Base-by-base conservation (phyloP, 1,284 basidiomycete species). In the Moesziomyces parantarcticus region DNA sequence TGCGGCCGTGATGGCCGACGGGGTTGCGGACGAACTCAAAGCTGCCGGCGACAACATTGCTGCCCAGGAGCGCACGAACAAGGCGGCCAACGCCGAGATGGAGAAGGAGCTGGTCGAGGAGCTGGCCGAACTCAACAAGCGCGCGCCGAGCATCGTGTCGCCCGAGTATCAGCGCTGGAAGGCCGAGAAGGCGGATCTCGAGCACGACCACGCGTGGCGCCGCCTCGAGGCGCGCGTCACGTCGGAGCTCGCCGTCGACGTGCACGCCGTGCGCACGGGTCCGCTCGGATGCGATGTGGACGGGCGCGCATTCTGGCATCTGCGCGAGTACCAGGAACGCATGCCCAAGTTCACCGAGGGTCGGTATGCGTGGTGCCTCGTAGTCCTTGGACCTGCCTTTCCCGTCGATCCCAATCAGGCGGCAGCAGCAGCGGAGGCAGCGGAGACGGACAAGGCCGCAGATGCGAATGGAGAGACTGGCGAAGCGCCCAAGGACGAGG, bases 291-390 rank as follows among this genome's bases (percentile, higher is more conserved):
- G 25, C 23, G 76, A 78, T 46, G 63, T 52, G 8, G 76, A 78
- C 43, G 76, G 76, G 6, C 58, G 72, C 23, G 75, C 68, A 50
- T 78, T 75, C 32, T 78, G 76, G 76, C 75, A 78, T 32, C 46
- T 78, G 45, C 54, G 75, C 22, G 76, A 78, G 50, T 78, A 61
- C 54, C 64, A 69, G 44, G 76, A 78, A 49, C 51, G 56, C 21
- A 76, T 78, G 70, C 76, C 76, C 25, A 62, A 56, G 25, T 51
- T 53, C 44, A 76, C 76, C 9, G 51, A 64, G 20, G 75, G 76
- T 11, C 32, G 67, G 22, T 76, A 67, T 45, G 62, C 76, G 2
- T 78, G 76, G 76, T 76, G 74, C 45, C 20, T 78, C 45, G 52
- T 78, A 14, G 58, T 78, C 25, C 34, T 75, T 22, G 76, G 76